phyloP scores from a whole-genome alignment of 225 moss, liverwort and hornwort species.

The Marchantia paleacea region DNA sequence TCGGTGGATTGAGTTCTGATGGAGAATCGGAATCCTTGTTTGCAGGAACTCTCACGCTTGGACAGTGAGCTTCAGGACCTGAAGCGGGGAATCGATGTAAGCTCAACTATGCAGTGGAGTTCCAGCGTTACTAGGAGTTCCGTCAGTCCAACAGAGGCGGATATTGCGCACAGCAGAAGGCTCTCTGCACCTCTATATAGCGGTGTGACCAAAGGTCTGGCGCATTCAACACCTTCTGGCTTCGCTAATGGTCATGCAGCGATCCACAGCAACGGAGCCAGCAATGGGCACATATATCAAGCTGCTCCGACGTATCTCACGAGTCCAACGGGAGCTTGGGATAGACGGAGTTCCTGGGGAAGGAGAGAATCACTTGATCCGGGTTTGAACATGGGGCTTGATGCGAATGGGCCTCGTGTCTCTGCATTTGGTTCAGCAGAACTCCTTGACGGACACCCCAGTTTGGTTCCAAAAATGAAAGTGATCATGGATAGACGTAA shows the following conservation, averaged over 20 bases:
- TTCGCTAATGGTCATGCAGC: slow-evolving; percentile 24
- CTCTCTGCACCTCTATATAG: slow-evolving; percentile 23
- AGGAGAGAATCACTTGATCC: slow-evolving; percentile 28
- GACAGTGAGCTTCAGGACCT: slow-evolving; percentile 67
- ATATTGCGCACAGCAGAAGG: slow-evolving; percentile 25
- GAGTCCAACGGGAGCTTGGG: slow-evolving; percentile 19
- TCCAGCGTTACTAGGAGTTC: slow-evolving; percentile 19
- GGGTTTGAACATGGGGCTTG: slow-evolving; percentile 9
- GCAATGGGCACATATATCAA: slow-evolving; percentile 20
- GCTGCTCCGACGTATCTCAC: slow-evolving; percentile 9
- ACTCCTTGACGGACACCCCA: slow-evolving; percentile 55
- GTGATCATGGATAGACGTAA: slow-evolving; percentile 46
- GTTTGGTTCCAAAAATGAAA: slow-evolving; percentile 51
- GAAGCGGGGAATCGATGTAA: slow-evolving; percentile 57
- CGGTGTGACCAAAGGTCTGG: slow-evolving; percentile 19
- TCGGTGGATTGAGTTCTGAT: slow-evolving; percentile 1
- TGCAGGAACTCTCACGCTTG: slow-evolving; percentile 73
- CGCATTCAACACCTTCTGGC: slow-evolving; percentile 19
- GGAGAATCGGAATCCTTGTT: slow-evolving; percentile 11
- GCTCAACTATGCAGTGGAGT: slow-evolving; percentile 31
- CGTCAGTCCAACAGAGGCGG: slow-evolving; percentile 32
- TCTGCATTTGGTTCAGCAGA: slow-evolving; percentile 45
- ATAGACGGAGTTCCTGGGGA: slow-evolving; percentile 29
- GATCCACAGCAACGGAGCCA: slow-evolving; percentile 15
- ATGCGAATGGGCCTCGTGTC: slow-evolving; percentile 28